Conservation (phyloP, 305 asterid species). For the Rubia balearica region DNA sequence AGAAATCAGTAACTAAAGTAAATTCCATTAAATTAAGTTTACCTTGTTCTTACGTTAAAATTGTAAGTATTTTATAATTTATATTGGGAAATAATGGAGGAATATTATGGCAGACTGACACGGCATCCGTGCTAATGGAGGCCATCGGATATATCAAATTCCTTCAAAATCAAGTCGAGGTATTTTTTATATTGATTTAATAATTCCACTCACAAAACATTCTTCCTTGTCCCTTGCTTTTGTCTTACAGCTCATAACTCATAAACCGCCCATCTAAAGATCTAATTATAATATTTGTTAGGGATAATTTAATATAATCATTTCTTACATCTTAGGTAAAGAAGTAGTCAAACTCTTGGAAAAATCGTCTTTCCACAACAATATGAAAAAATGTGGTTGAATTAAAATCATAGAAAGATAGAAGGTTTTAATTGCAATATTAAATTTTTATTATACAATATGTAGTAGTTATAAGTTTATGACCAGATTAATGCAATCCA, state of each 20-base stretch:
- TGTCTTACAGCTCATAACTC: conserved; percentile 9
- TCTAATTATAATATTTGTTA: neutral
- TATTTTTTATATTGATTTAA: conserved; percentile 9
- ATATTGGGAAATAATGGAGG: neutral
- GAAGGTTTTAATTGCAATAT: too few relatives aligned
- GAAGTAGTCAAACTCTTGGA: too few relatives aligned
- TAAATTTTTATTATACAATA: too few relatives aligned
- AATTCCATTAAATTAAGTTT: neutral
- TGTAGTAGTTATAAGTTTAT: too few relatives aligned
- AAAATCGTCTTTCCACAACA: too few relatives aligned
- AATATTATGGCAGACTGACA: conserved; percentile 72
- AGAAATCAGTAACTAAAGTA: neutral
- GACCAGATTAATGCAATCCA: too few relatives aligned
- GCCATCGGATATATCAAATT: conserved; percentile 93
- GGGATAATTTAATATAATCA: neutral
- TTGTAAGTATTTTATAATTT: too few relatives aligned
- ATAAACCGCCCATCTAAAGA: neutral
- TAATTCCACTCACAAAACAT: neutral
- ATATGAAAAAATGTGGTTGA: too few relatives aligned
- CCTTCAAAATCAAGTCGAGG: conserved; percentile 88
- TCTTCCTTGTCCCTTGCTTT: conserved; percentile 11
- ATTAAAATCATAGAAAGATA: too few relatives aligned
- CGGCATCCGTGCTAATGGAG: conserved; percentile 96
- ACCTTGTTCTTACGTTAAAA: neutral
- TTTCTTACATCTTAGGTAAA: too few relatives aligned